Base-by-base conservation (phyloP, 352 stramenopile species). In the Phytophthora capsici region DNA sequence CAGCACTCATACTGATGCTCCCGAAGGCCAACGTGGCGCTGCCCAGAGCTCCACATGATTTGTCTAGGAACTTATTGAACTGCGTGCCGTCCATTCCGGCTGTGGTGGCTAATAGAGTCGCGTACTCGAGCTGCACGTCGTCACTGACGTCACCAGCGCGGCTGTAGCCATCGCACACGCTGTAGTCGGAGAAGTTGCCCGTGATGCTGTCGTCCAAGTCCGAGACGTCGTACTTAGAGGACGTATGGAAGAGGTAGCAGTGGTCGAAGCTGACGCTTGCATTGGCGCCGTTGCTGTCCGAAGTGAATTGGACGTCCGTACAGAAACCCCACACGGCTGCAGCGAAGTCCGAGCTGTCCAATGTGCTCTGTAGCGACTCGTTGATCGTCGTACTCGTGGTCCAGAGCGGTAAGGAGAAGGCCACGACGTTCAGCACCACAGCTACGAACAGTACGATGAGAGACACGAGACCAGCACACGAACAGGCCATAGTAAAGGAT, bases 241-340 rank as follows among this genome's bases (percentile, higher is more conserved):
- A 77, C 12, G 82, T 86, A 63, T 91, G 78, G 70, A 89, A 91
- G 67, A 89, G 79, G 64, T 86, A 91, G 66, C 82, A 91, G 59
- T 84, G 75, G 69, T 91, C 78, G 30, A 88, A 89, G 37, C 58
- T 59, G 25, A 73, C 53, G 37, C 54, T 70, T 37, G 57, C 45
- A 55, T 87, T 80, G 17, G 36, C 43, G n/a, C 51, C 44, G 44
- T 52, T 52, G 13, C 41, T 47, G 57, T 54, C 47, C 23, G 65
- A 63, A 7, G 69, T 62, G 59, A 89, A 65, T 59, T 86, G 37
- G n/a, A 86, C 57, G 58, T 88, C 77, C 37, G 81, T 88, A 69
- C 78, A 84, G 53, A 76, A 91, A 12, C 82, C 82, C 82, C 82
- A 91, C 46, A 91, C 26, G 9, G 80, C 82, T 0, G 82, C 78